These are phyloP conservation scores for Cryoendolithus antarcticus DNA, from an alignment of 2,329 filamentous ascomycete genomes.

Conservation along the genomic window DNA sequence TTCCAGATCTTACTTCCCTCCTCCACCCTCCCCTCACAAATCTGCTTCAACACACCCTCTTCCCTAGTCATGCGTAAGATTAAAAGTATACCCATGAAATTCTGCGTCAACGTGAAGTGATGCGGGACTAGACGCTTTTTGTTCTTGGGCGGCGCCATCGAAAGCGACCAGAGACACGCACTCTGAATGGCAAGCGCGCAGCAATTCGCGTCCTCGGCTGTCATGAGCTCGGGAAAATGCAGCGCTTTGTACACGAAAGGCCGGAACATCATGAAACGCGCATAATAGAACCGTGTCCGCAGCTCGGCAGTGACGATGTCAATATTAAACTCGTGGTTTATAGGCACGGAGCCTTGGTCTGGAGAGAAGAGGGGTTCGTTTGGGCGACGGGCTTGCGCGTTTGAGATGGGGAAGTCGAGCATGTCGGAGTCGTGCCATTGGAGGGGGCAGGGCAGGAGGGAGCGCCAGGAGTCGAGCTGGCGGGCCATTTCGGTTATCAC, in stretches of 20 bases:
- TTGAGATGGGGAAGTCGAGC: constrained; percentile 28
- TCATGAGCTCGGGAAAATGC: constrained; percentile 43
- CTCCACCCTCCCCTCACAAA: constrained; percentile 39
- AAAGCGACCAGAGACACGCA: too few species aligned
- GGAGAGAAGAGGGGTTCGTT: constrained; percentile 33
- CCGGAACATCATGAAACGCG: constrained; percentile 45
- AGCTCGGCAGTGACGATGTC: constrained; percentile 46
- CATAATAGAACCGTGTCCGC: constrained; percentile 47
- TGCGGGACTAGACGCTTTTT: too few species aligned
- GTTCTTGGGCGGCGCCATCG: too few species aligned
- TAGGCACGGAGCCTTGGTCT: constrained; percentile 33
- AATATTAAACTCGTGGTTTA: constrained; percentile 39
- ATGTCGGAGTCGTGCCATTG: constrained; percentile 46
- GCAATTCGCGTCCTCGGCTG: constrained; percentile 41
- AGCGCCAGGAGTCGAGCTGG: constrained; percentile 47
- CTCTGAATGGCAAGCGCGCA: constrained; percentile 46
- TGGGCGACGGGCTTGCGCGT: constrained; percentile 14
- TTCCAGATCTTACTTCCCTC: too few species aligned
- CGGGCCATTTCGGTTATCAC: constrained; percentile 43
- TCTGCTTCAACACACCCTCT: constrained; percentile 38
- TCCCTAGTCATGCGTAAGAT: constrained; percentile 43
- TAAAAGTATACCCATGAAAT: too few species aligned
- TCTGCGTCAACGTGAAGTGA: too few species aligned
- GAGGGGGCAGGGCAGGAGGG: constrained; percentile 40
- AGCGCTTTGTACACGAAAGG: constrained; percentile 49